A percentile compares a stretch with the other conserved stretches of the same genome.
Conservation (phyloP, 2,329 filamentous ascomycete species). For the Lasiodiplodia citricola region DNA sequence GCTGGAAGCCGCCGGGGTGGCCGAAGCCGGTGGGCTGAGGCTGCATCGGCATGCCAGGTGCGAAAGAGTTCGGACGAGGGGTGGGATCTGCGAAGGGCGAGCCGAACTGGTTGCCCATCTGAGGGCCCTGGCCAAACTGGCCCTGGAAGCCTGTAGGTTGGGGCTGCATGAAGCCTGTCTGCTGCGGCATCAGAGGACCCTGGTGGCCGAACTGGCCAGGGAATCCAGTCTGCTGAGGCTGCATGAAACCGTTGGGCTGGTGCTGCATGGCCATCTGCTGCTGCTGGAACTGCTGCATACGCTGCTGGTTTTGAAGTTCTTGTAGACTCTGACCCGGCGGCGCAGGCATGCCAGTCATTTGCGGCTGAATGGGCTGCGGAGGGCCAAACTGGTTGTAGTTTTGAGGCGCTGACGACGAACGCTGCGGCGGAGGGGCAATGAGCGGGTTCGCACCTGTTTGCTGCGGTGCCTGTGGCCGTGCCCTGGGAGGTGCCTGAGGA, state of each 20-base stretch:
- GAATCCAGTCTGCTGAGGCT: slow-evolving; percentile 40
- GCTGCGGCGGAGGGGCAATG: slow-evolving; percentile 76
- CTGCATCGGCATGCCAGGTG: slow-evolving; percentile 7
- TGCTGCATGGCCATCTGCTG: slow-evolving; percentile 34
- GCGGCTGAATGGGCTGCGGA: slow-evolving; percentile 77
- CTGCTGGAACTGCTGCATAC: slow-evolving; percentile 42
- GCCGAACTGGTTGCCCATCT: slow-evolving; percentile 46
- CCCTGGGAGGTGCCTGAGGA: slow-evolving; percentile 57
- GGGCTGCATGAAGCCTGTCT: slow-evolving; percentile 62
- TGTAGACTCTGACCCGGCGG: slow-evolving; percentile 77
- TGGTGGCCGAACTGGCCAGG: slow-evolving; percentile 32
- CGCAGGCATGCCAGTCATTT: slow-evolving; percentile 80
- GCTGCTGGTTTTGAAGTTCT: slow-evolving; percentile 63
- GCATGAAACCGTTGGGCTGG: slow-evolving; percentile 48
- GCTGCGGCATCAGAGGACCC: slow-evolving; percentile 45
- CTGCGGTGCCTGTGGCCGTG: slow-evolving; percentile 74
- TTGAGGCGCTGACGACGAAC: slow-evolving; percentile 86
- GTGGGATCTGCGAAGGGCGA: slow-evolving; percentile 51
- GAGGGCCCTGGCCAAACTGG: slow-evolving; percentile 58
- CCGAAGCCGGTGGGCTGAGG: slow-evolving; percentile 6
- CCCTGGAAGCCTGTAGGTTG: slow-evolving; percentile 51
- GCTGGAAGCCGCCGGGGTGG: slow-evolving; percentile 33
- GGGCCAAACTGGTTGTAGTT: slow-evolving; percentile 72
- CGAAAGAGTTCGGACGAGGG: slow-evolving; percentile 19
- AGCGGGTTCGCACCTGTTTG: slow-evolving; percentile 65